A percentile compares a stretch with the other conserved stretches of the same genome.
phyloP scores from a whole-genome alignment of 176 grass and related monocot genomes.

The Calamus simplicifolius region DNA sequence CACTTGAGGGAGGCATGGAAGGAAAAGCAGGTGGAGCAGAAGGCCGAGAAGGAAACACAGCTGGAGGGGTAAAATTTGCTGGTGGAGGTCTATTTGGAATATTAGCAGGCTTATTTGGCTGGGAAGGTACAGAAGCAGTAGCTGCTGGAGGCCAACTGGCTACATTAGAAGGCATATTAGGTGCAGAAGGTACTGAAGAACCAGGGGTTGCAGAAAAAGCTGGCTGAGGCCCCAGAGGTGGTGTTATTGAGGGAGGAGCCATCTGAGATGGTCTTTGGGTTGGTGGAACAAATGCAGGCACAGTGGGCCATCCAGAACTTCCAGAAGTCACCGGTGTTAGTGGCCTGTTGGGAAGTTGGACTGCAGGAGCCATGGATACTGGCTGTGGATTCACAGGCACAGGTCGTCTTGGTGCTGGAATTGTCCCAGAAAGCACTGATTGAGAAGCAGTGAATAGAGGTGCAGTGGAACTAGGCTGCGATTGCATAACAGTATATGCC shows the following conservation, averaged over 20 bases:
- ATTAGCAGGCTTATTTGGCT: slow-evolving; percentile 27
- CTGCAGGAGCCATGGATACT: slow-evolving; percentile 6
- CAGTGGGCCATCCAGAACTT: slow-evolving; percentile 37
- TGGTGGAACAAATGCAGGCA: slow-evolving; percentile 11
- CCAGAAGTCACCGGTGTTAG: slow-evolving; percentile 48
- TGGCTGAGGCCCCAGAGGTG: too few relatives aligned
- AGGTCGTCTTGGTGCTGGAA: slow-evolving; percentile 3
- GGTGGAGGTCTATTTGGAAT: slow-evolving; percentile 21
- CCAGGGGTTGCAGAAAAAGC: too few relatives aligned
- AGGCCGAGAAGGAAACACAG: slow-evolving; percentile 31
- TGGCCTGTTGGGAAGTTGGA: slow-evolving; percentile 28
- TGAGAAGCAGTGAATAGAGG: slow-evolving; percentile 16
- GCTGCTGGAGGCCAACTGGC: slow-evolving; percentile 2
- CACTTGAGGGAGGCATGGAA: slow-evolving; percentile 15
- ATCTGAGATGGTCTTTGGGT: slow-evolving; percentile 20
- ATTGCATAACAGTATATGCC: slow-evolving; percentile 1
- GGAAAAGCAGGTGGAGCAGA: slow-evolving; percentile 14
- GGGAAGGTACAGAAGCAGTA: slow-evolving; percentile 9
- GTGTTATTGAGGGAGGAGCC: too few relatives aligned
- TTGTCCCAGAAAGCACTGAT: background rate
- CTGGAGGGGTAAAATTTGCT: slow-evolving; percentile 29
- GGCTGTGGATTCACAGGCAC: slow-evolving; percentile 19
- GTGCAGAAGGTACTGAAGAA: too few relatives aligned
- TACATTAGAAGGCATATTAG: too few relatives aligned
- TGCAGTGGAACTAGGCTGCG: background rate